A percentile compares a stretch with the other conserved stretches of the same genome.
Conservation (phyloP, 2,329 filamentous ascomycete genomes). For the Alternaria burnsii region DNA sequence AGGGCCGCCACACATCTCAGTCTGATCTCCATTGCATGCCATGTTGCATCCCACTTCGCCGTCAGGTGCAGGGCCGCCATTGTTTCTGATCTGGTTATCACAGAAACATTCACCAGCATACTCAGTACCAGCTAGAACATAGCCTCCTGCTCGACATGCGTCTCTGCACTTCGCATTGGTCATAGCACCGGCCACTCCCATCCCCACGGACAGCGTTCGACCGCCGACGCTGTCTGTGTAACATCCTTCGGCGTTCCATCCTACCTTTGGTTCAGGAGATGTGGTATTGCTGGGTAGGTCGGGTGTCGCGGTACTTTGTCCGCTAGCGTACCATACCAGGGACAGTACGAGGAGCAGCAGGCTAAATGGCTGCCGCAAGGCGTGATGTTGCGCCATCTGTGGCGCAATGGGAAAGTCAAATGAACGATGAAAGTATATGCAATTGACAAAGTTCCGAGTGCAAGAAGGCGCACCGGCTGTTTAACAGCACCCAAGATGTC, state of each 20-base stretch:
- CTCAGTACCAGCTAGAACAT: conserved; percentile 33
- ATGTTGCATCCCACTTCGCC: conserved; percentile 54
- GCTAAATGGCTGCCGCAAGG: conserved; percentile 4
- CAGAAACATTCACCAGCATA: conserved; percentile 39
- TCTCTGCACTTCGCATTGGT: conserved; percentile 33
- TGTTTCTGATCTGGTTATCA: conserved; percentile 26
- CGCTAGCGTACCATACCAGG: conserved; percentile 5
- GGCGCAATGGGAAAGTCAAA: conserved; percentile 2
- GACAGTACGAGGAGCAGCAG: conserved; percentile 9
- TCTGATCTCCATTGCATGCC: conserved; percentile 30
- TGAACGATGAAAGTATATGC: background rate
- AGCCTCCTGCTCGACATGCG: conserved; percentile 29
- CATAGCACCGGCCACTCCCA: conserved; percentile 29
- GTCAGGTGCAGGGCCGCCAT: conserved; percentile 34
- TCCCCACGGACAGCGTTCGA: conserved; percentile 27
- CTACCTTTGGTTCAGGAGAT: conserved; percentile 20
- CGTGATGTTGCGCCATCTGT: conserved; percentile 8
- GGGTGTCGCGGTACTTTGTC: conserved; percentile 4
- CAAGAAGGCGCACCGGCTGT: conserved; percentile 6
- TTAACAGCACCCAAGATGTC: conserved; percentile 1
- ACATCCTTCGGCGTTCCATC: conserved; percentile 36
- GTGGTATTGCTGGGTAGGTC: conserved; percentile 29
- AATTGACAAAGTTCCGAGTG: background rate
- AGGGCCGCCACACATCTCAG: conserved; percentile 36
- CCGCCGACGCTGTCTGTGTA: conserved; percentile 30